Evolutionary conservation across 495 filamentous ascomycete species (phyloP).

Genomic region (Aspergillus panamensis): DNA sequence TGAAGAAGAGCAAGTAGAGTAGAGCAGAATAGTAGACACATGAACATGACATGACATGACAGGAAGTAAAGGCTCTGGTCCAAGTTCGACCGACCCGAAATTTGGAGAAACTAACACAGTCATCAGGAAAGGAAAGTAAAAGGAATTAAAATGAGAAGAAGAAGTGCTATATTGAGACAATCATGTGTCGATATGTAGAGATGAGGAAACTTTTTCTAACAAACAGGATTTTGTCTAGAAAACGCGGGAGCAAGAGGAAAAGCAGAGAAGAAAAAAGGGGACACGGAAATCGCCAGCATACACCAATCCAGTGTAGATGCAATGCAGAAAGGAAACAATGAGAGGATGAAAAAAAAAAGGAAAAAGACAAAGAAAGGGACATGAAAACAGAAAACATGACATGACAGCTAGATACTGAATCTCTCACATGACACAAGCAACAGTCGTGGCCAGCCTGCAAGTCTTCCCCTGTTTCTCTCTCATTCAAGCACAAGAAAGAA

Average conservation of each 20-base stretch:
- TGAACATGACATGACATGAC: too few species aligned
- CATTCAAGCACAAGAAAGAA: constrained; percentile 7
- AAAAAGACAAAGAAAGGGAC: constrained; percentile 1
- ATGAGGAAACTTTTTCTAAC: constrained; percentile 24
- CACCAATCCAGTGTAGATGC: constrained; percentile 23
- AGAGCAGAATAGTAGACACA: too few species aligned
- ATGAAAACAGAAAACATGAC: constrained; percentile 2
- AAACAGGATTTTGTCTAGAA: constrained; percentile 27
- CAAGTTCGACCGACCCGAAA: not conserved
- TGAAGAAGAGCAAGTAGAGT: too few species aligned
- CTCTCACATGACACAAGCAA: constrained; percentile 19
- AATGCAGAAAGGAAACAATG: constrained; percentile 14
- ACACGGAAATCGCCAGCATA: constrained; percentile 22
- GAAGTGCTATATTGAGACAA: constrained; percentile 16
- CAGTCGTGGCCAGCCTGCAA: constrained; percentile 21
- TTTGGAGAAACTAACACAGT: not conserved
- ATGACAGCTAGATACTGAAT: constrained; percentile 8
- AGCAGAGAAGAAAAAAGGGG: constrained; percentile 11
- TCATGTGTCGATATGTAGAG: not conserved
- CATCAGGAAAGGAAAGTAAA: not conserved
- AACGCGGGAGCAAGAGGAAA: not conserved
- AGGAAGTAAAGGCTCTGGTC: too few species aligned
- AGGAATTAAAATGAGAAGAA: not conserved
- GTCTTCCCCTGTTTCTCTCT: constrained; percentile 6
- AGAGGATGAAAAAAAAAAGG: not conserved